phyloP scores from a whole-genome alignment of 805 yeast genomes.

The Grigorovia jiainica region DNA sequence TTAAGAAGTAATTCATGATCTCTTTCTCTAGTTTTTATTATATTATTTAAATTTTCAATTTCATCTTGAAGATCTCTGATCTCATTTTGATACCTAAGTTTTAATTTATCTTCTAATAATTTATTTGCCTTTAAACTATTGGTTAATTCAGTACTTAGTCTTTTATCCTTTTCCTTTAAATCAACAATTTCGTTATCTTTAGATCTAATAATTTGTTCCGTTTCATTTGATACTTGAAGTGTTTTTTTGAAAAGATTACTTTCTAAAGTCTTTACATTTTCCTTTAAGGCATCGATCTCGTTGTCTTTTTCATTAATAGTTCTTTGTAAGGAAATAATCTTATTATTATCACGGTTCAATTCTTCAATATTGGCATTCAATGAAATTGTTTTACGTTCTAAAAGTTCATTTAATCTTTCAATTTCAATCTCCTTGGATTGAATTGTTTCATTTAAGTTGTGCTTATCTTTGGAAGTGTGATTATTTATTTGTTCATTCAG shows the following conservation, averaged over 20 bases:
- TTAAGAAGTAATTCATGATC: neutral
- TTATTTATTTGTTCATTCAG: conserved; percentile 1
- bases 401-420: neutral
- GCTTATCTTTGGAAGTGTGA: neutral
- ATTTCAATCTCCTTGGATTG: neutral
- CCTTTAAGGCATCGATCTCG: conserved; percentile 1
- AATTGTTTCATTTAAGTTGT: conserved; percentile 1
- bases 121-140: conserved; percentile 1
- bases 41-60: conserved; percentile 4
- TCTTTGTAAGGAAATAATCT: neutral
- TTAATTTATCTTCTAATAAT: conserved; percentile 2
- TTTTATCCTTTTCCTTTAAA: conserved; percentile 4
- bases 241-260: conserved; percentile 15
- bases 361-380: neutral
- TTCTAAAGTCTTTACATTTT: conserved; percentile 7
- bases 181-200: conserved; percentile 13
- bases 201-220: conserved; percentile 10
- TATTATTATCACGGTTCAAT: neutral
- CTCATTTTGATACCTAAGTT: conserved; percentile 5
- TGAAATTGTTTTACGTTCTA: neutral
- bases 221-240: conserved; percentile 14
- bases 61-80: conserved; percentile 9
- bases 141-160: conserved; percentile 3
- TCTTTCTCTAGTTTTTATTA: neutral
- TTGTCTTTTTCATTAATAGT: neutral